Base-by-base conservation (phyloP, 805 yeast species). In the Yamadazyma scolyti region DNA sequence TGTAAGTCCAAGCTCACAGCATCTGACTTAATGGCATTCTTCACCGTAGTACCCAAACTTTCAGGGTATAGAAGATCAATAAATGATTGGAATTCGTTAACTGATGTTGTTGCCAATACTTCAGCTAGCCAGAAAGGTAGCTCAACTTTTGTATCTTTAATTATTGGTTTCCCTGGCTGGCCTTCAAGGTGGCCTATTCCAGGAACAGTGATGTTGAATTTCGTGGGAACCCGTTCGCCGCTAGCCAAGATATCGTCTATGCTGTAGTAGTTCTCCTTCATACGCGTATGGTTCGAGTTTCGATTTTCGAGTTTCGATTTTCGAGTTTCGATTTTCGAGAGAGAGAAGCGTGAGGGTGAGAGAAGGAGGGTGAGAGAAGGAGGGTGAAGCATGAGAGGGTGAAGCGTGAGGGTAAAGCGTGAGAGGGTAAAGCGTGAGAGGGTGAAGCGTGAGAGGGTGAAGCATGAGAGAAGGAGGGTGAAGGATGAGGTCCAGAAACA, bases 111-210 rank as follows among this genome's bases (percentile, higher is more conserved):
- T 0, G 95, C 95, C 19, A 89, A 59, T 2, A 82, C 73, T 36
- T 79, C 79, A 0, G 96, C 94, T 23, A 90, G 58, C 97, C 97
- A 90, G 17, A 88, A 55, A 0, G 97, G 97, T 15, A 90, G 65
- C 36, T 84, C 89, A 3, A 87, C 47, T 46, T 77, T 78, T 2
- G 88, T 68, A 20, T 77, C 79, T 44, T 75, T 68, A 33, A 61
- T 57, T 18, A 81, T 63, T 37, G 77, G 52, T 40, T 75, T 70
- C 1, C 82, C 85, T 1, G 87, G 84, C 38, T 81, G 76, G 6
- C 89, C 87, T 47, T 82, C 89, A 5, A 90, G 63, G 48, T 81
- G 86, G 2, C 96, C 97, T n/a, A 90, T 61, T 0, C 93, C 90
- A 0, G 95, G 94, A 6, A 87, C 81, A 0, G 81, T 71, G 27